Conservation (phyloP, 2,329 filamentous ascomycete genomes). For the Beauveria varroae region DNA sequence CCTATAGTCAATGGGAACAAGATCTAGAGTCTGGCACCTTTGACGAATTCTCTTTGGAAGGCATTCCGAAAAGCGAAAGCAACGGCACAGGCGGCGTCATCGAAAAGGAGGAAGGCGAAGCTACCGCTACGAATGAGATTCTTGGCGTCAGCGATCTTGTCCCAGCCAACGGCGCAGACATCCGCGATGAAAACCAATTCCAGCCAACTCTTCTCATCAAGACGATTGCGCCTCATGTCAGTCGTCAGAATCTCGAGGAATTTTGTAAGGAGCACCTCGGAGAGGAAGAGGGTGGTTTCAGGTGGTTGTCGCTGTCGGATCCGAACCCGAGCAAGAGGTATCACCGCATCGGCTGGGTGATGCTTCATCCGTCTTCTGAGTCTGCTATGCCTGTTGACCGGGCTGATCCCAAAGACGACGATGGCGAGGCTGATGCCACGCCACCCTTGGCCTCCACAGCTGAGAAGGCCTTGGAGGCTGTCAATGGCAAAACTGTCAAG, state of each 20-base stretch:
- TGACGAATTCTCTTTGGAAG: conserved; percentile 90
- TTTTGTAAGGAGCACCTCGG: conserved; percentile 94
- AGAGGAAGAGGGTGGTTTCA: conserved; percentile 85
- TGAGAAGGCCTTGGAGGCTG: conserved; percentile 82
- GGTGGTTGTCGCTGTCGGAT: conserved; percentile 92
- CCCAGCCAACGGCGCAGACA: conserved; percentile 73
- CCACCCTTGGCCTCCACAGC: conserved; percentile 52
- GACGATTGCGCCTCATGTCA: conserved; percentile 94
- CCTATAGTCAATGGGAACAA: conserved; percentile 81
- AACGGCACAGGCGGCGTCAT: conserved; percentile 78
- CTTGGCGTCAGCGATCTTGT: conserved; percentile 87
- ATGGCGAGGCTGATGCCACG: conserved; percentile 49
- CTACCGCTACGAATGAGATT: conserved; percentile 84
- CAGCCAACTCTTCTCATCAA: conserved; percentile 96
- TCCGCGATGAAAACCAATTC: conserved; percentile 79
- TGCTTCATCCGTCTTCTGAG: conserved; percentile 76
- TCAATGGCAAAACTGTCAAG: conserved; percentile 96
- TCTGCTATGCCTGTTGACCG: conserved; percentile 57
- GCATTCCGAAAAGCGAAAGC: conserved; percentile 86
- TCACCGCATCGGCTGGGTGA: conserved; percentile 97
- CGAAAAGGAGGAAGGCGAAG: conserved; percentile 94
- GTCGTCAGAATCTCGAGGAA: conserved; percentile 82
- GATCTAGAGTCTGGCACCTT: conserved; percentile 81
- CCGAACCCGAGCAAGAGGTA: conserved; percentile 96
- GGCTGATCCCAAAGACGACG: conserved; percentile 63